Conservation (phyloP, 495 filamentous ascomycete species). For the Niebla homalea region DNA sequence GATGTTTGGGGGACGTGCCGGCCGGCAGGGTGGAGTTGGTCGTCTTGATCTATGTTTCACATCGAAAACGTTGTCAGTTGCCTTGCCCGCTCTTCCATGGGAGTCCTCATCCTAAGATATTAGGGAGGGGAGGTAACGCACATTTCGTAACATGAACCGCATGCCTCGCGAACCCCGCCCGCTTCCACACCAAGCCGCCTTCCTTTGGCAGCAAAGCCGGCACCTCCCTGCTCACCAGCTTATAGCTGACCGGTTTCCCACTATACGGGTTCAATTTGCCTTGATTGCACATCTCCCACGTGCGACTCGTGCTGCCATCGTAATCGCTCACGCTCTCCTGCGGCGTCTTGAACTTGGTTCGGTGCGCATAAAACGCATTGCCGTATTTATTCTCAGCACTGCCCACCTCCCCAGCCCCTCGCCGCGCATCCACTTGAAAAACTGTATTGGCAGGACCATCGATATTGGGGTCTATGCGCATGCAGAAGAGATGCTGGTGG, state of each 20-base stretch:
- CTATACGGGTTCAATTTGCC: constrained; percentile 76
- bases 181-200: constrained; percentile 80
- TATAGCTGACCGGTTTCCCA: constrained; percentile 79
- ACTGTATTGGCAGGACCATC: constrained; percentile 80
- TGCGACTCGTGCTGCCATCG: constrained; percentile 61
- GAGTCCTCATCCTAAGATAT: no score
- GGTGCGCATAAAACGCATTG: constrained; percentile 88
- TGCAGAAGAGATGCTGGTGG: constrained; percentile 92
- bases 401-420: constrained; percentile 55
- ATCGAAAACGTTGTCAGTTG: constrained; percentile 3
- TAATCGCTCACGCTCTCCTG: constrained; percentile 69
- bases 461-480: constrained; percentile 80
- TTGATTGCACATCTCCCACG: constrained; percentile 85
- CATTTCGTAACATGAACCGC: constrained; percentile 88
- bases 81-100: no score
- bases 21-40: constrained; percentile 83
- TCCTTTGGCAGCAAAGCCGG: constrained; percentile 70
- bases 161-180: constrained; percentile 81
- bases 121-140: constrained; percentile 29
- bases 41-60: constrained; percentile 60
- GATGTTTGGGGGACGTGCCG: constrained; percentile 89
- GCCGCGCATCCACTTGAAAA: constrained; percentile 63
- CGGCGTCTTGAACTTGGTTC: constrained; percentile 65
- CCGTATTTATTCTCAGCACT: constrained; percentile 78
- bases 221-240: constrained; percentile 78